Percentiles rank a stretch among this genome's conserved stretches.
Evolutionary conservation across 1,284 basidiomycete species (phyloP).

Genomic region (Gymnopus androsaceus): DNA sequence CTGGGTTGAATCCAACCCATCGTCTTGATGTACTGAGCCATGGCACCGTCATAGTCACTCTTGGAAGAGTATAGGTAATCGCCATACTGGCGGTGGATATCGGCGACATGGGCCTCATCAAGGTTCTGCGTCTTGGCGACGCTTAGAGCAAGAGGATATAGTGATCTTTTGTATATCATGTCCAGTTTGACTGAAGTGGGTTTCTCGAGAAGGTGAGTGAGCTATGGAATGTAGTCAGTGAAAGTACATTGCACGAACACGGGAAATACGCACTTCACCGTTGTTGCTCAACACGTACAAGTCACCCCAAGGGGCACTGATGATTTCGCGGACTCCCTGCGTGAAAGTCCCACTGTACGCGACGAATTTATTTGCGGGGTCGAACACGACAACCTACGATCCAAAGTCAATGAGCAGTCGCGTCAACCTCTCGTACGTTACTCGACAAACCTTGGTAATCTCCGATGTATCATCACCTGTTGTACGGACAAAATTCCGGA

Average conservation of each 20-base stretch:
- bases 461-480: constrained; percentile 51
- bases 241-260: background rate
- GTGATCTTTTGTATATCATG: constrained; percentile 76
- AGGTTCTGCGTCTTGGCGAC: constrained; percentile 79
- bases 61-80: constrained; percentile 86
- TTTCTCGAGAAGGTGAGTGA: constrained; percentile 76
- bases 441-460: constrained; percentile 57
- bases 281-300: constrained; percentile 79
- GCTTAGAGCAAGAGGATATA: constrained; percentile 75
- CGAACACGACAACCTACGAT: constrained; percentile 75
- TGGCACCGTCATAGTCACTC: constrained; percentile 90
- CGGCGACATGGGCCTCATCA: constrained; percentile 73
- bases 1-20: constrained; percentile 90
- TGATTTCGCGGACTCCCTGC: constrained; percentile 77
- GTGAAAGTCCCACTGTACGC: constrained; percentile 81
- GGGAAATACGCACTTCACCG: constrained; percentile 56
- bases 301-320: constrained; percentile 73
- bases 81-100: constrained; percentile 88
- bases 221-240: constrained; percentile 38
- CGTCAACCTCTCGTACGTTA: background rate
- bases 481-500: constrained; percentile 67
- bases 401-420: background rate
- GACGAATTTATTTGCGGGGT: constrained; percentile 91
- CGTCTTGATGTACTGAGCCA: constrained; percentile 90
- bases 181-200: constrained; percentile 80